Evolutionary conservation across 192 early-diverging fungal species (phyloP).

Genomic region (Podochytrium sp.): DNA sequence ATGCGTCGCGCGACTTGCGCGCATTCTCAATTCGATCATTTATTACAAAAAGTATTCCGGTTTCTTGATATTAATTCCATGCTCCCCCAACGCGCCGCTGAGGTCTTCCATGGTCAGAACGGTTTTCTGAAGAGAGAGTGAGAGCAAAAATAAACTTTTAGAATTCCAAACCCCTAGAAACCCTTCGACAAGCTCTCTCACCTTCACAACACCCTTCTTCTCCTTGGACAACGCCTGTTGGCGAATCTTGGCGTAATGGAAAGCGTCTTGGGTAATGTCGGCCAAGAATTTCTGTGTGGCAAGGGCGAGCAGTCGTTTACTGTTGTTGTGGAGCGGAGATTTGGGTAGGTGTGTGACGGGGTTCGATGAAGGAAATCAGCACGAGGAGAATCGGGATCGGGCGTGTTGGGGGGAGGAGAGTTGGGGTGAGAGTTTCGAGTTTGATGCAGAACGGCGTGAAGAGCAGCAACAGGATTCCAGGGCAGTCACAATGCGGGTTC

Average conservation of each 20-base stretch:
- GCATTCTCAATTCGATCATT: background rate
- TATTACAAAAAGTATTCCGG: conserved; percentile 88
- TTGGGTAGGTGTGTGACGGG: background rate
- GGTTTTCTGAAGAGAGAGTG: conserved; percentile 51
- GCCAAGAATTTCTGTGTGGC: conserved; percentile 87
- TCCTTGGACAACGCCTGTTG: conserved; percentile 69
- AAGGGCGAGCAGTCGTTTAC: conserved; percentile 76
- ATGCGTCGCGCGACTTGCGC: background rate
- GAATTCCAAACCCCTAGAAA: too few relatives aligned
- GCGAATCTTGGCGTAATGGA: conserved; percentile 79
- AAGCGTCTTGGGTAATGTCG: conserved; percentile 84
- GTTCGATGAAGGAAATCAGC: too few relatives aligned
- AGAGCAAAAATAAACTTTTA: too few relatives aligned
- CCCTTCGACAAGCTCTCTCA: too few relatives aligned
- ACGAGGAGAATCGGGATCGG: too few relatives aligned
- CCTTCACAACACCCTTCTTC: conserved; percentile 56
- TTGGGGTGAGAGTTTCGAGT: too few relatives aligned
- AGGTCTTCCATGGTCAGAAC: conserved; percentile 94
- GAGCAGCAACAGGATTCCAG: too few relatives aligned
- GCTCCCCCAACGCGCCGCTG: conserved; percentile 83
- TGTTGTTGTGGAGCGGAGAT: conserved; percentile 18
- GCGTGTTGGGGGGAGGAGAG: too few relatives aligned
- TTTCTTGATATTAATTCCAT: conserved; percentile 94
- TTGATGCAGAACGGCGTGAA: too few relatives aligned
- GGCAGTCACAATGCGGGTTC: too few relatives aligned